phyloP scores from a whole-genome alignment of 305 asterid genomes.

The Plantago rigida region DNA sequence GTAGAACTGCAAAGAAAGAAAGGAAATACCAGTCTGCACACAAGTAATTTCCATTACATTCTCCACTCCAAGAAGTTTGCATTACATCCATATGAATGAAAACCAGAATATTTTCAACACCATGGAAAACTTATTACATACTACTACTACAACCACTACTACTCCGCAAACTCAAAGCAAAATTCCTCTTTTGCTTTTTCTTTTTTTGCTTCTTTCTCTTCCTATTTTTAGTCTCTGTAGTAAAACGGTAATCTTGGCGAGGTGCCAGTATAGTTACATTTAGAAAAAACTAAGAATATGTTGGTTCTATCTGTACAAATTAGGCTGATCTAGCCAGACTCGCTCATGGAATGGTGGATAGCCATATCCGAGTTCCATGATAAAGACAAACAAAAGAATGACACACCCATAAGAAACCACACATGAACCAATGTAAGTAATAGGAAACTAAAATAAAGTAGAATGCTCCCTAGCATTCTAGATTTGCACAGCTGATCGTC shows the following conservation, averaged over 20 bases:
- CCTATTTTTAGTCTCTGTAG: conserved; percentile 23
- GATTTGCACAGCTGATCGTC: conserved; percentile 58
- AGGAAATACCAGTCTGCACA: conserved; percentile 35
- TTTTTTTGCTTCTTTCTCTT: conserved; percentile 20
- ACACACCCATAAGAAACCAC: conserved; percentile 46
- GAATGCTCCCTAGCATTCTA: conserved; percentile 66
- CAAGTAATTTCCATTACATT: conserved; percentile 38
- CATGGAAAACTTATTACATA: conserved; percentile 48
- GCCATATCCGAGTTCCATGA: conserved; percentile 56
- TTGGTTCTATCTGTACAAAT: conserved; percentile 61
- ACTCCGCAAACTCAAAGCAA: conserved; percentile 41
- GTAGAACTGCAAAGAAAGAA: conserved; percentile 22
- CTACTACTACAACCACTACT: conserved; percentile 27
- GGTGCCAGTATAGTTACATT: conserved; percentile 50
- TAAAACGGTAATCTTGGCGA: conserved; percentile 49
- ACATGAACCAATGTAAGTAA: conserved; percentile 43
- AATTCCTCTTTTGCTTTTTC: conserved; percentile 34
- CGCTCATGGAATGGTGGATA: conserved; percentile 44
- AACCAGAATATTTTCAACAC: conserved; percentile 27
- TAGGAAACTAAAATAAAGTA: conserved; percentile 34
- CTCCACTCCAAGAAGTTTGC: conserved; percentile 57
- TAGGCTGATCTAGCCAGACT: conserved; percentile 61
- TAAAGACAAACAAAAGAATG: conserved; percentile 54
- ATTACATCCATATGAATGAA: conserved; percentile 36
- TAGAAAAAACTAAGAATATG: conserved; percentile 37